A percentile compares a stretch with the other conserved stretches of the same genome.
Conservation (phyloP, 352 stramenopile genomes). For the Pythium angustatum region DNA sequence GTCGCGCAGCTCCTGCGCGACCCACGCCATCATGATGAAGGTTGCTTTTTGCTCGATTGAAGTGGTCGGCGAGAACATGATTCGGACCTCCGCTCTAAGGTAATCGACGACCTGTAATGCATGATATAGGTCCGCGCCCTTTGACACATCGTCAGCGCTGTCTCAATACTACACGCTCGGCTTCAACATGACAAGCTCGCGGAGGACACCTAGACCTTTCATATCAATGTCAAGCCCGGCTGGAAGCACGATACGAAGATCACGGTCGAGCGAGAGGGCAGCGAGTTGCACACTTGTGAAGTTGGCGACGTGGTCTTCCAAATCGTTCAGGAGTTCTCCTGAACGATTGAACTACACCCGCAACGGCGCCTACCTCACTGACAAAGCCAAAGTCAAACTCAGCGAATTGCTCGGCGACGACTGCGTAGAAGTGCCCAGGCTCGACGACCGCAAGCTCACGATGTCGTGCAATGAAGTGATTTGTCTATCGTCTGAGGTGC, state of each 20-base stretch:
- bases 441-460: constrained; percentile 93
- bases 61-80: no score
- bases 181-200: constrained; percentile 74
- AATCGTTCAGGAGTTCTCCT: constrained; percentile 85
- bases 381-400: constrained; percentile 92
- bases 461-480: constrained; percentile 94
- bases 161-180: no score
- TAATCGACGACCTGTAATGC: no score
- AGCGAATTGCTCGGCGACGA: constrained; percentile 95
- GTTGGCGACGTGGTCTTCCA: constrained; percentile 95
- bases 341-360: constrained; percentile 86
- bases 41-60: no score
- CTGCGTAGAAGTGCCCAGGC: constrained; percentile 92
- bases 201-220: constrained; percentile 82
- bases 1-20: background rate
- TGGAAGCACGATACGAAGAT: constrained; percentile 96
- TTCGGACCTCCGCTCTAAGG: no score
- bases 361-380: constrained; percentile 92
- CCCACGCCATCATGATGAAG: no score
- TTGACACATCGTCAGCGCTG: no score
- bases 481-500: constrained; percentile 86
- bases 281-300: constrained; percentile 91
- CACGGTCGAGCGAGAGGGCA: constrained; percentile 93
- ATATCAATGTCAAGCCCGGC: constrained; percentile 91
- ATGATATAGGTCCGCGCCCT: no score